Evolutionary conservation across 2,329 filamentous ascomycete species (phyloP).

Genomic region (Fusarium nelsonii): DNA sequence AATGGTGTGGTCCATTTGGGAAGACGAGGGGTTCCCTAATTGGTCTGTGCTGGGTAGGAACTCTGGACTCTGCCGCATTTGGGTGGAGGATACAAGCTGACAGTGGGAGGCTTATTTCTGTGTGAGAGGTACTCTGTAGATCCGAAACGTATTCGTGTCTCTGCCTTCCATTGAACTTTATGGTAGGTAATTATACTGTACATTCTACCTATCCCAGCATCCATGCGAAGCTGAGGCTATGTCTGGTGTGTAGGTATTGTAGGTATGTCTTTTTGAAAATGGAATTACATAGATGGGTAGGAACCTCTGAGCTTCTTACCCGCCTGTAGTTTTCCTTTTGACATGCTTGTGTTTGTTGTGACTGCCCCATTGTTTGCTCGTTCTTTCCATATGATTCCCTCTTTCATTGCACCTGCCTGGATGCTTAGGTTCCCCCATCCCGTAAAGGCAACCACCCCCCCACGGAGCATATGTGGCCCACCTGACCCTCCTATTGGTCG

Average conservation of each 20-base stretch:
- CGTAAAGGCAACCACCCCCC: conserved; percentile 36
- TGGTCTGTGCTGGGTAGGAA: conserved; percentile 27
- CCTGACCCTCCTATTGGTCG: conserved; percentile 38
- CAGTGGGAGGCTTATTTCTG: conserved; percentile 2
- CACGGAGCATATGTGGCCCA: conserved; percentile 43
- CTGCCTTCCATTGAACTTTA: not conserved
- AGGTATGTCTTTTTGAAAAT: not conserved
- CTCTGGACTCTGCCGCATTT: conserved; percentile 31
- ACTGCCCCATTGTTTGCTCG: not conserved
- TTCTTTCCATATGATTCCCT: not conserved
- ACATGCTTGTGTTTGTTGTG: not conserved
- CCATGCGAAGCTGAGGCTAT: not conserved
- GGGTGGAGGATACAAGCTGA: conserved; percentile 24
- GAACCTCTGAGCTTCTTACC: not conserved
- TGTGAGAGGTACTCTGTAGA: not conserved
- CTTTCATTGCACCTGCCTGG: conserved; percentile 19
- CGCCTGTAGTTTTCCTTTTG: not conserved
- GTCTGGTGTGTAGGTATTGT: not conserved
- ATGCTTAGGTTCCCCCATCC: conserved; percentile 6
- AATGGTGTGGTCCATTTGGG: conserved; percentile 21
- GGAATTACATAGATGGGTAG: not conserved
- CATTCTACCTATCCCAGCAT: not conserved
- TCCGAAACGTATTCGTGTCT: not conserved
- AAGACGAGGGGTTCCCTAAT: conserved; percentile 18
- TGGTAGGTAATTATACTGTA: not conserved